Evolutionary conservation across 768 basidiomycete genomes (phyloP), one percentile per base, ranked within the genome.

Genomic region (Boletus patriciae): DNA sequence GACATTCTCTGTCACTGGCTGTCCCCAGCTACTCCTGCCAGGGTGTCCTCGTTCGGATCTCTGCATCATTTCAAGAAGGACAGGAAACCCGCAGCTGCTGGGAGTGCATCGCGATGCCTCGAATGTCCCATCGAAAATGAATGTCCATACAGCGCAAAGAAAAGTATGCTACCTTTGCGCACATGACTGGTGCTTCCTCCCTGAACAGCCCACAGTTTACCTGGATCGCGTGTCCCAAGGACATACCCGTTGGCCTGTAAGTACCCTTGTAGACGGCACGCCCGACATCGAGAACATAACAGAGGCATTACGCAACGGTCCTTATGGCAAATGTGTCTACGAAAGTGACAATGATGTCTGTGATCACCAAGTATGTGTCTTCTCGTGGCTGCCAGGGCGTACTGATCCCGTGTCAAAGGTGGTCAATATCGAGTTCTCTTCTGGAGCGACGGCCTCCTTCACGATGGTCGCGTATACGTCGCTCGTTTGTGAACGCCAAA

Each of bases 241-340:
- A 19, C 45, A 73, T 42, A 65, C 50, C 2, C 45, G 64, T 25
- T 94, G 92, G 90, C 92, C 93, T 0, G 82, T 77, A 12, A 72
- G 71, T 19, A 77, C 84, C 4, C 71, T 94, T 46, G 84, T 92
- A 10, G 93, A 95, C 62, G 92, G 87, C 7, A 66, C 90, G 13
- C 88, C 92, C 3, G 93, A 94, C 66, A 88, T 94, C 45, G 93
- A 95, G 74, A 94, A 88, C 68, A 76, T 95, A 55, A 85, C 84
- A 0, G 79, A 80, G 3, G 92, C 89, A 0, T 75, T 95, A n/a
- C 78, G 75, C 46, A 76, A 72, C 4, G 85, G 88, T 3, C 84
- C 87, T 18, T 94, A 93, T 57, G 93, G 93, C 0, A 73, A 77
- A 54, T 95, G 93, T 65, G 92, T 92, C 7, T 95, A 95, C 69